Percentiles rank a stretch among this genome's conserved stretches.
Evolutionary conservation across 78 protist species (phyloP).

Genomic region (Chrysochromulina parva): DNA sequence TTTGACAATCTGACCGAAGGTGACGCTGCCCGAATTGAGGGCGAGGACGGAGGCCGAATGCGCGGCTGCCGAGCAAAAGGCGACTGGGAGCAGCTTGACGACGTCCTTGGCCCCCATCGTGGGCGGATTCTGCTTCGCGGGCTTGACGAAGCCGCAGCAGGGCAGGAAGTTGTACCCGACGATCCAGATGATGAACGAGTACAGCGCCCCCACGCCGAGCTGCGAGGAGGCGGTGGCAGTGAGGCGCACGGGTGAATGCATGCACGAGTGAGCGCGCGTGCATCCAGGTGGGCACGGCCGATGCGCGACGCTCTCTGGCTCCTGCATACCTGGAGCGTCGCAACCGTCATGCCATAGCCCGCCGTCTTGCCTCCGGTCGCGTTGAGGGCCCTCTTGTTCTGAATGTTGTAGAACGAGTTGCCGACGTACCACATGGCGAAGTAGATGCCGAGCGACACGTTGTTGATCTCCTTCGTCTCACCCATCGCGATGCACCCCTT

Average conservation of each 20-base stretch:
- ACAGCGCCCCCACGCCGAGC: constrained; percentile 39
- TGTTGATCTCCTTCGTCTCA: too few species aligned
- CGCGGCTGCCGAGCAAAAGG: constrained; percentile 49
- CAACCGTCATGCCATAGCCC: constrained; percentile 19
- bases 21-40: neutral
- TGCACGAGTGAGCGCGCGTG: too few species aligned
- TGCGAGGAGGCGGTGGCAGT: neutral
- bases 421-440: constrained; percentile 40
- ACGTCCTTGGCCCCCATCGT: neutral
- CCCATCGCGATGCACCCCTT: too few species aligned
- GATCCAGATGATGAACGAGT: constrained; percentile 24
- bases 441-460: neutral
- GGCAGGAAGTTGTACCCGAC: neutral
- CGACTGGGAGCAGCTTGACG: constrained; percentile 32
- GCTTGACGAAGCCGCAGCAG: too few species aligned
- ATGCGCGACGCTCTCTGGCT: too few species aligned
- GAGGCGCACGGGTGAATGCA: too few species aligned
- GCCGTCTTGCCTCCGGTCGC: constrained; percentile 21
- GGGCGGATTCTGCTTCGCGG: neutral
- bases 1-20: constrained; percentile 50
- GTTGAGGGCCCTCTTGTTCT: constrained; percentile 19
- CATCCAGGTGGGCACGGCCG: too few species aligned
- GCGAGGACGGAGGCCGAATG: constrained; percentile 17
- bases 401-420: neutral
- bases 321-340: constrained; percentile 38